Evolutionary conservation across 2,329 filamentous ascomycete species (phyloP).

Genomic region (Alternaria viburni): DNA sequence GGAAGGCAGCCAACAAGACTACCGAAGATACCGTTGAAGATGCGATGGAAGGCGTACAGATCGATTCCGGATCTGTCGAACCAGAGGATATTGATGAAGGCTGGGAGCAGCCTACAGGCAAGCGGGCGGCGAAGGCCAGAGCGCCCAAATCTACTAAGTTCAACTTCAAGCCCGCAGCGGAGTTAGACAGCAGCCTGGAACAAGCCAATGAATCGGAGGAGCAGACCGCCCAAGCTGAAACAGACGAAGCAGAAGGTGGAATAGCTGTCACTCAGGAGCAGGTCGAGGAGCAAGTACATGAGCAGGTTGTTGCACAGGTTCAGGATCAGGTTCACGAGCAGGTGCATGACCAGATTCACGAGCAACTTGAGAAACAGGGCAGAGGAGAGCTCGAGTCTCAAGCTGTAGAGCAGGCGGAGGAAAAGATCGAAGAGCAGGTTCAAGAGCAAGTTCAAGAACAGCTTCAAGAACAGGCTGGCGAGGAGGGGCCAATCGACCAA

Average conservation of each 20-base stretch:
- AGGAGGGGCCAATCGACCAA: conserved; percentile 2
- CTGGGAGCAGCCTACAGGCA: conserved; percentile 18
- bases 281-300: conserved; percentile 10
- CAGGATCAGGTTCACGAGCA: conserved; percentile 18
- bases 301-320: conserved; percentile 8
- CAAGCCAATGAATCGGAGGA: conserved; percentile 7
- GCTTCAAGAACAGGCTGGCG: conserved; percentile 5
- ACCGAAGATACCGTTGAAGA: conserved; percentile 1
- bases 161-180: conserved; percentile 16
- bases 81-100: conserved; percentile 8
- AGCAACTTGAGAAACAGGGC: conserved; percentile 10
- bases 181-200: neutral
- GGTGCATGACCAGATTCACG: conserved; percentile 16
- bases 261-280: conserved; percentile 10
- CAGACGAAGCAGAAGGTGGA: conserved; percentile 10
- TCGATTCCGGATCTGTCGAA: neutral
- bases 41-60: neutral
- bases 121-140: conserved; percentile 15
- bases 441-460: conserved; percentile 15
- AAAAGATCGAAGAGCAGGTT: conserved; percentile 5
- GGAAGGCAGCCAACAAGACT: neutral
- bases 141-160: conserved; percentile 13
- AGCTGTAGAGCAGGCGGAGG: conserved; percentile 9
- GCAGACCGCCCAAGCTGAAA: neutral
- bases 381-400: conserved; percentile 1